Percentiles rank a stretch among this genome's conserved stretches.
Evolutionary conservation across 495 filamentous ascomycete species (phyloP).

Genomic region (Xylaria longipes): DNA sequence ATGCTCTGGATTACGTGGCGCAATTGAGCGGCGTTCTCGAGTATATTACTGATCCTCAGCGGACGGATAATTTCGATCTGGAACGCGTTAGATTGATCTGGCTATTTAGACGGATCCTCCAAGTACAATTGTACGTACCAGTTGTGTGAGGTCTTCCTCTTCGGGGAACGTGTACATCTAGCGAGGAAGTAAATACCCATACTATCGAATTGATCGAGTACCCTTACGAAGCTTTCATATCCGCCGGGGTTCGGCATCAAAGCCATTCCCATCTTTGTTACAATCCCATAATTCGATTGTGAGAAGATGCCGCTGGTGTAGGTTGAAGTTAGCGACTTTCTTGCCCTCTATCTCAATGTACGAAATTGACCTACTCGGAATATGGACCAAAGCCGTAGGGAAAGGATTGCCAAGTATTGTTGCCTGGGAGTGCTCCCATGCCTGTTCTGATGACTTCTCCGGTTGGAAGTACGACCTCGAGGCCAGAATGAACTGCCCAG

Average conservation of each 20-base stretch:
- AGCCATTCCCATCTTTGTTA: conserved; percentile 59
- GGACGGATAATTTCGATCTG: conserved; percentile 58
- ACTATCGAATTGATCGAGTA: neutral
- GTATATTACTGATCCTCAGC: conserved; percentile 55
- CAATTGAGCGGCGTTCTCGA: conserved; percentile 63
- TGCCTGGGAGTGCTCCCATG: conserved; percentile 58
- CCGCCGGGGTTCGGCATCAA: conserved; percentile 56
- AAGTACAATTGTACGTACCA: conserved; percentile 28
- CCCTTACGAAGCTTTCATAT: conserved; percentile 52
- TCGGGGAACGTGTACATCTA: conserved; percentile 55
- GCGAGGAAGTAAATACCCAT: conserved; percentile 16
- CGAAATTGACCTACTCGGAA: conserved; percentile 54
- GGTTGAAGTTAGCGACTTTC: neutral
- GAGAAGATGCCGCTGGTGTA: conserved; percentile 56
- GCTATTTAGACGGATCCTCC: conserved; percentile 10
- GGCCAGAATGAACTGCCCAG: conserved; percentile 51
- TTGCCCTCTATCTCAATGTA: neutral
- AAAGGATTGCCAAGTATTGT: conserved; percentile 55
- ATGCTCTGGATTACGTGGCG: conserved; percentile 59
- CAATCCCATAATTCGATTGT: conserved; percentile 61
- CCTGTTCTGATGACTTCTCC: conserved; percentile 61
- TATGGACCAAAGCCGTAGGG: conserved; percentile 61
- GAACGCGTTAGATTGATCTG: neutral
- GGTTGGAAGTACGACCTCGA: conserved; percentile 61
- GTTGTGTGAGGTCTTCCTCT: conserved; percentile 56